These are phyloP conservation scores for Eucalyptus tenuipes DNA, from an alignment of 345 rosid species.

Conservation along the genomic window DNA sequence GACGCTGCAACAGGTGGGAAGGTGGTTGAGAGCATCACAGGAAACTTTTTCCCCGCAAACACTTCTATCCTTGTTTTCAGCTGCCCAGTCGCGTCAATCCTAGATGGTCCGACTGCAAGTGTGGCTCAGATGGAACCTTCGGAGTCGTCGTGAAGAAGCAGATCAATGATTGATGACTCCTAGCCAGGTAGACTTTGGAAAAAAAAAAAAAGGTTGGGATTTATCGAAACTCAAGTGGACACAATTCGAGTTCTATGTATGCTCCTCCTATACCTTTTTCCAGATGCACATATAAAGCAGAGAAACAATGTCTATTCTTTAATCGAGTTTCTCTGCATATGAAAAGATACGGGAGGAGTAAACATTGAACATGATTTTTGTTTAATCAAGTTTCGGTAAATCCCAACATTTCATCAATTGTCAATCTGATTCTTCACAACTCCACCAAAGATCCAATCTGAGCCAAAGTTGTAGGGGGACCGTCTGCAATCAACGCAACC, in stretches of 20 bases:
- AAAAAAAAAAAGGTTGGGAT: neutral
- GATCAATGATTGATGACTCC: no score
- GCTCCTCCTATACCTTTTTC: neutral
- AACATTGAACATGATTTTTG: neutral
- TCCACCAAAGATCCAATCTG: neutral
- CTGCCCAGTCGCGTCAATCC: no score
- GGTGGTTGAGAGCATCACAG: neutral
- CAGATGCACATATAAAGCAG: neutral
- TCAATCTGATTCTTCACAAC: neutral
- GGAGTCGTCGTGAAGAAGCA: no score
- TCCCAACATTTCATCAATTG: no score
- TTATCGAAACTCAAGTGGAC: neutral
- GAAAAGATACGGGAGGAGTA: neutral
- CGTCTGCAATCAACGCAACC: neutral
- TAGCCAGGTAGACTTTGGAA: no score
- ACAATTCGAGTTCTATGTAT: neutral
- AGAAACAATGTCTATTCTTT: no score
- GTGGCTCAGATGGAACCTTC: no score
- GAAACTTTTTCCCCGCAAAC: neutral
- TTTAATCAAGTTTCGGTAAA: no score
- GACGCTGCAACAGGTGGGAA: neutral
- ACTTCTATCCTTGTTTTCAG: neutral
- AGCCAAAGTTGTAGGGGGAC: neutral
- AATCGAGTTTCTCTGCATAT: neutral
- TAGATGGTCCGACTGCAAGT: no score